phyloP scores from a whole-genome alignment of 129 eudicot genomes.

The Escallonia rubra region DNA sequence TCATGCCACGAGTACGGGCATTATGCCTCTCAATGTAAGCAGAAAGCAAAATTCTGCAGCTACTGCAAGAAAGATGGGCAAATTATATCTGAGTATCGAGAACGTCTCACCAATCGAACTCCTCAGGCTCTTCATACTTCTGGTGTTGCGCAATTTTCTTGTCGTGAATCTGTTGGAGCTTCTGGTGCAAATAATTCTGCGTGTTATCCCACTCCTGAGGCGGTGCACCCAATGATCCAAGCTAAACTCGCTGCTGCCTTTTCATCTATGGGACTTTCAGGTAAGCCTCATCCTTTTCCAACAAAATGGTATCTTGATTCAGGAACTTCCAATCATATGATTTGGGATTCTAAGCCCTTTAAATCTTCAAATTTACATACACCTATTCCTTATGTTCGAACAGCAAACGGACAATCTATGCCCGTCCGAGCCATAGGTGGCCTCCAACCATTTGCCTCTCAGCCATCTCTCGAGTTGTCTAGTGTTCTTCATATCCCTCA shows the following conservation, averaged over 20 bases:
- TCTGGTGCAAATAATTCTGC: background rate
- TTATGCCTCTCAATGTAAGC: background rate
- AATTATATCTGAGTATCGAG: background rate
- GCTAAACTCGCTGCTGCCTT: background rate
- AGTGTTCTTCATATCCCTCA: background rate
- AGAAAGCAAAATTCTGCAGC: background rate
- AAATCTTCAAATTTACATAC: background rate
- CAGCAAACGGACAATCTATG: background rate
- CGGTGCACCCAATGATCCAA: background rate
- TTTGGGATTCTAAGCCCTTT: too few relatives aligned
- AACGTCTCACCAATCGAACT: background rate
- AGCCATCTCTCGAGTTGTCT: too few relatives aligned
- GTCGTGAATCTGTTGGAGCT: too few relatives aligned
- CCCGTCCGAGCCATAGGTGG: background rate
- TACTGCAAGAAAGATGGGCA: background rate
- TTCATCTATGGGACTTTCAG: too few relatives aligned
- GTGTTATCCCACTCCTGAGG: too few relatives aligned
- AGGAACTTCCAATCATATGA: background rate
- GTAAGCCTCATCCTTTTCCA: too few relatives aligned
- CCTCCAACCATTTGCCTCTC: too few relatives aligned
- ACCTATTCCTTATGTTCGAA: background rate
- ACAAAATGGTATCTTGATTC: background rate
- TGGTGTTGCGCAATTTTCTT: too few relatives aligned
- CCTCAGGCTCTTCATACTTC: background rate
- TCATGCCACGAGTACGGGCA: background rate